Evolutionary conservation across 768 basidiomycete genomes (phyloP).

Genomic region (Suillus hirtellus): DNA sequence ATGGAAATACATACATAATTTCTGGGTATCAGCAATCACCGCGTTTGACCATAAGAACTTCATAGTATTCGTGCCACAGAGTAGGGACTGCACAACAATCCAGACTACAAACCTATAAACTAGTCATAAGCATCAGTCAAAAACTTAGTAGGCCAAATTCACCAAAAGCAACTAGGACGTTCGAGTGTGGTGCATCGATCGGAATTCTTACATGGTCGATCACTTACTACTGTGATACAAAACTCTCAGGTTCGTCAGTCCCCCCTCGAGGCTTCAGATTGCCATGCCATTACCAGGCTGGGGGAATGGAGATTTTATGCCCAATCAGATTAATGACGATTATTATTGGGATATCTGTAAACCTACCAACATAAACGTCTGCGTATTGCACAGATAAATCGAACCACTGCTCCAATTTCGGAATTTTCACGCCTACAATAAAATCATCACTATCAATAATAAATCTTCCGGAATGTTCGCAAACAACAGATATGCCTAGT

Average conservation of each 20-base stretch:
- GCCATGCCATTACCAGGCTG: neutral
- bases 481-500: neutral
- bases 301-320: neutral
- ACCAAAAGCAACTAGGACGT: neutral
- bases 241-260: neutral
- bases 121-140: neutral
- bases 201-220: neutral
- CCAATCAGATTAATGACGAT: neutral
- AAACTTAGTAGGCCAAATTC: neutral
- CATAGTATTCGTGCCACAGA: neutral
- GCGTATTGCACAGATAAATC: neutral
- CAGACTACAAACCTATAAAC: neutral
- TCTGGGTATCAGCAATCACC: neutral
- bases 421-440: neutral
- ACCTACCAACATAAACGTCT: neutral
- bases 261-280: neutral
- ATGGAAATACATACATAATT: neutral
- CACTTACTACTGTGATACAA: neutral
- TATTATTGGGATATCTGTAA: neutral
- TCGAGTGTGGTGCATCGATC: neutral
- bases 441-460: neutral
- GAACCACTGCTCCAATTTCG: neutral
- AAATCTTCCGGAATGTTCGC: neutral
- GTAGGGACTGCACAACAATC: neutral
- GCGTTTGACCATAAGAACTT: neutral